Conservation (phyloP, 352 stramenopile species). For the Globisporangium abappressorium region DNA sequence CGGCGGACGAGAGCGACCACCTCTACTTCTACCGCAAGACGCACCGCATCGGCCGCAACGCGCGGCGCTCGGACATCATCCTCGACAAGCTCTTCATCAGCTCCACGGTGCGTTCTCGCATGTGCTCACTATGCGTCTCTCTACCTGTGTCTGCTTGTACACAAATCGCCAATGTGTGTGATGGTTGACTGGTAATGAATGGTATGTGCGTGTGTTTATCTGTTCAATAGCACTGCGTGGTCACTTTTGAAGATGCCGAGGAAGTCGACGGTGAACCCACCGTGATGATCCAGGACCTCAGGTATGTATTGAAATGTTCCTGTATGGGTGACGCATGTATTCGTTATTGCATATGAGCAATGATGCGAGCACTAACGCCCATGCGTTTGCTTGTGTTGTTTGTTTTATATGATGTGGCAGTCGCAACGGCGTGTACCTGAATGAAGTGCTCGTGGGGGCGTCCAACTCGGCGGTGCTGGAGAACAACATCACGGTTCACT, state of each 20-base stretch:
- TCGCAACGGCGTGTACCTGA: constrained; percentile 72
- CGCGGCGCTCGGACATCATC: constrained; percentile 41
- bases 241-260: constrained; percentile 34
- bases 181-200: constrained; percentile 3
- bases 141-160: not conserved
- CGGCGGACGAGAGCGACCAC: constrained; percentile 51
- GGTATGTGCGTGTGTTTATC: constrained; percentile 5
- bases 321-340: not conserved
- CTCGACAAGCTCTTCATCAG: constrained; percentile 66
- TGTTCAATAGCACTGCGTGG: constrained; percentile 50
- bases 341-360: not conserved
- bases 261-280: constrained; percentile 17
- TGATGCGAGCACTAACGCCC: not conserved
- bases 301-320: constrained; percentile 26
- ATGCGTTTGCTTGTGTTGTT: not conserved
- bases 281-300: constrained; percentile 52
- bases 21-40: constrained; percentile 47
- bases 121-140: not conserved
- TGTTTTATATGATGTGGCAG: constrained; percentile 18
- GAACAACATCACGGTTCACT: constrained; percentile 59
- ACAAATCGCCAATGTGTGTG: not conserved
- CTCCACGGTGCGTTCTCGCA: constrained; percentile 40
- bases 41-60: constrained; percentile 57
- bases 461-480: constrained; percentile 25
- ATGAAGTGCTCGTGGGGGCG: constrained; percentile 54